Base-by-base conservation (phyloP, 306 rosid genomes). In the Trifolium dubium region DNA sequence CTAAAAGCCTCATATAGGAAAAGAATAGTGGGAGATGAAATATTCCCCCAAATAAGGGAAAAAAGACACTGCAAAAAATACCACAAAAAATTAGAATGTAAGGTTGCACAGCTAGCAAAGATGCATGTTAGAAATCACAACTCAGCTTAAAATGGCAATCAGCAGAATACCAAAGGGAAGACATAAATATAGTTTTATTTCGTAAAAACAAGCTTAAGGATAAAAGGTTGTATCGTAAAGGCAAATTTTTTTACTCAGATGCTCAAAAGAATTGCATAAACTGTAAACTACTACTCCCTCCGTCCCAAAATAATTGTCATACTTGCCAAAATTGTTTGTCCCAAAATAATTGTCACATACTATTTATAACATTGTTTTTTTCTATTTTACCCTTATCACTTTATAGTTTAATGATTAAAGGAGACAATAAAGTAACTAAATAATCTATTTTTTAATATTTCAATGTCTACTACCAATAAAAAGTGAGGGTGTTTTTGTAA, bases 151-250 rank as follows among this genome's bases (percentile, higher is more conserved):
- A 62, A 63, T 63, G 49, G 14, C 14, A 62, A 62, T 62, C 8
- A 78, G 58, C 71, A 77, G 6, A 69, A 69, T 51, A 77, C 13
- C 71, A 61, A 23, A 69, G 15, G 43, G 44, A 41, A 49, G 44
- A 47, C 32, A n/a, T 18, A 37, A 77, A 46, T 53, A 58, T n/a
- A 68, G 40, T 10, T 19, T 1, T 43, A 50, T 67, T 44, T 29
- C 62, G 8, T 37, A 37, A 32, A 13, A 13, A 67, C 18, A 34
- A 43, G 51, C 75, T 18, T 44, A 69, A 14, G 44, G 46, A 37
- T 37, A 68, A 77, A 23, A 53, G 34, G 62, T 40, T 40, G 63
- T 37, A 70, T 63, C 56, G 8, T 11, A 37, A 70, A 61, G n/a
- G 19, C 67, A 54, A 37, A 32, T 13, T 30, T 3, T 60, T 51